Percentiles rank a stretch among this genome's conserved stretches.
These are phyloP conservation scores for Parafenestella ontariensis DNA, from an alignment of 2,329 filamentous ascomycete genomes.

Conservation along the genomic window DNA sequence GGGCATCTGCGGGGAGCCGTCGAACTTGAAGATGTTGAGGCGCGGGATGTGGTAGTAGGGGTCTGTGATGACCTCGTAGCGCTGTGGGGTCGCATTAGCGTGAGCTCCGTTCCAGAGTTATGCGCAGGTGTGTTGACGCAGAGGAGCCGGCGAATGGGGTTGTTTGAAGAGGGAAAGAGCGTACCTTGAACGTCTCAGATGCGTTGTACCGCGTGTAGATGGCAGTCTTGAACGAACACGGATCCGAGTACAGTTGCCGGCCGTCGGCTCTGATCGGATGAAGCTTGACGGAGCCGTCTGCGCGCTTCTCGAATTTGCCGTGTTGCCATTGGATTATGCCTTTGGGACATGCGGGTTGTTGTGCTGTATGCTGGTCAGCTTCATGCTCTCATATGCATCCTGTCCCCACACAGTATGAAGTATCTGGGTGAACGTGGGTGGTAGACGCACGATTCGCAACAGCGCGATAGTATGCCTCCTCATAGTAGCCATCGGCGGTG, in stretches of 20 bases:
- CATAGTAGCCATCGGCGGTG: constrained; percentile 70
- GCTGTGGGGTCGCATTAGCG: constrained; percentile 31
- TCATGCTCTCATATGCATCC: neutral
- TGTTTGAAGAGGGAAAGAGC: constrained; percentile 1
- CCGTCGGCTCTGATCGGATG: constrained; percentile 71
- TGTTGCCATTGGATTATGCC: constrained; percentile 78
- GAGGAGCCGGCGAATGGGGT: neutral
- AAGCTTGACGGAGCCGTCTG: constrained; percentile 66
- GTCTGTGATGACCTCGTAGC: constrained; percentile 60
- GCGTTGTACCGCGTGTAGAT: constrained; percentile 73
- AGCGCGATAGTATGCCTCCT: constrained; percentile 73
- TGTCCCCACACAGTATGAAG: neutral
- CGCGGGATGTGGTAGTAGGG: constrained; percentile 67
- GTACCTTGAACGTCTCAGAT: constrained; percentile 67
- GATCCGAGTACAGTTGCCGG: constrained; percentile 70
- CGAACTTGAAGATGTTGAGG: constrained; percentile 69
- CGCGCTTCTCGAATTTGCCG: constrained; percentile 64
- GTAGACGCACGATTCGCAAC: constrained; percentile 69
- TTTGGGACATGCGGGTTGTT: constrained; percentile 65
- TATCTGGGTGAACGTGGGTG: too few species aligned
- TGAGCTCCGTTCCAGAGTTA: neutral
- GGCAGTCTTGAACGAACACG: constrained; percentile 63
- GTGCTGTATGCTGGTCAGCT: constrained; percentile 55
- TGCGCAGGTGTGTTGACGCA: neutral
- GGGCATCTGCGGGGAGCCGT: constrained; percentile 70